Base-by-base conservation (phyloP, 192 early-diverging fungal genomes). In the Lobosporangium transversale region DNA sequence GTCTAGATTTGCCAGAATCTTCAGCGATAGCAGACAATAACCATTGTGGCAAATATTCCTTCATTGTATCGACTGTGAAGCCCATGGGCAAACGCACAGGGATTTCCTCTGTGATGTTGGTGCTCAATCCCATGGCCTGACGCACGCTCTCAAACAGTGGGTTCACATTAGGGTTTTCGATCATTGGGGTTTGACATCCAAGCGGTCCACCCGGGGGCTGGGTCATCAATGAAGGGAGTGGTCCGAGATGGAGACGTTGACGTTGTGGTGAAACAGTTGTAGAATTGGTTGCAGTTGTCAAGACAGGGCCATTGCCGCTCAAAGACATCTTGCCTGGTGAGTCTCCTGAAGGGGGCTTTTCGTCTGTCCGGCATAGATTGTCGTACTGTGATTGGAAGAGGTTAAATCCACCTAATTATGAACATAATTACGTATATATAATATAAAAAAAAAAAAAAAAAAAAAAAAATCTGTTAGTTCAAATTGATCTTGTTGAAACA, bases 121-220 rank as follows among this genome's bases (percentile, higher is more conserved):
- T 79, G 43, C 73, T 80, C 48, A 88, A 47, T 33, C 86, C 86
- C 67, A 84, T 80, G n/a, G 85, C 84, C 76, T 88, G 86, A 36
- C 86, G 82, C 55, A 88, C 86, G 59, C 86, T 88, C 10, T 85
- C 83, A 68, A 88, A 88, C 44, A 88, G 76, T 15, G 86, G 86
- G 70, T 88, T 88, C 29, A 88, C 82, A 23, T 81, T 83, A 10
- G 81, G 75, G 33, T 83, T 81, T 57, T 86, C 86, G 58, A 88
- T 83, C 69, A 80, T 79, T 40, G 86, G 86, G 15, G 81, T 85
- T n/a, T 83, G 86, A 26, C 78, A 82, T 7, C 83, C 84, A 17
- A 84, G 73, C 15, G 86, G 73, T 6, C 84, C 84, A 12, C 59
- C 73, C 18, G 73, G 32, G 7, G 62, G 49, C 32, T 70, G 68